phyloP scores from a whole-genome alignment of 441 rosid genomes.

The Theobroma grandiflorum region DNA sequence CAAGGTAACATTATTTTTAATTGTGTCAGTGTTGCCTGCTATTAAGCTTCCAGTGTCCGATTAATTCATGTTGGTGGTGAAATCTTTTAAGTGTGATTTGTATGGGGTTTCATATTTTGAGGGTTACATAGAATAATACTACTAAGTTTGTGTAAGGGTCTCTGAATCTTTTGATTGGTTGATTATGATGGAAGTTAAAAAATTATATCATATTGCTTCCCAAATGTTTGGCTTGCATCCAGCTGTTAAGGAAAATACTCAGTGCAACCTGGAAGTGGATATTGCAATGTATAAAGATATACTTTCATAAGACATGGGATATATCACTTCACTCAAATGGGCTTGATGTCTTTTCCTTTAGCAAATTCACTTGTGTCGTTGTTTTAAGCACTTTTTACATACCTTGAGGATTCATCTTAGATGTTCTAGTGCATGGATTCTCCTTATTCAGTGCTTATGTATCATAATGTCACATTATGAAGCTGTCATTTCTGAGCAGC shows the following conservation, averaged over 20 bases:
- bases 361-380: not conserved
- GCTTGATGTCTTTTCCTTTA: not conserved
- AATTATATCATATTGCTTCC: not conserved
- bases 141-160: constrained; percentile 8
- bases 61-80: not conserved
- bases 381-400: not conserved
- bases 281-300: constrained; percentile 2
- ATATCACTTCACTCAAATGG: not conserved
- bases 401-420: not conserved
- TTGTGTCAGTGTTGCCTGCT: not conserved
- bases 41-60: not conserved
- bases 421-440: not conserved
- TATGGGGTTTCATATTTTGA: not conserved
- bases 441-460: not conserved
- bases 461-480: not conserved
- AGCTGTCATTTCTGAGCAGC: not conserved
- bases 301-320: not conserved
- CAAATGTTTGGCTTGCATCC: not conserved
- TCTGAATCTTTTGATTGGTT: not conserved
- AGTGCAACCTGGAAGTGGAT: not conserved
- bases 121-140: not conserved
- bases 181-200: constrained; percentile 6
- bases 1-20: constrained; percentile 57
- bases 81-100: not conserved
- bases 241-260: not conserved